Evolutionary conservation across 2,329 filamentous ascomycete species (phyloP).

Genomic region (Rutstroemia sydowiana): DNA sequence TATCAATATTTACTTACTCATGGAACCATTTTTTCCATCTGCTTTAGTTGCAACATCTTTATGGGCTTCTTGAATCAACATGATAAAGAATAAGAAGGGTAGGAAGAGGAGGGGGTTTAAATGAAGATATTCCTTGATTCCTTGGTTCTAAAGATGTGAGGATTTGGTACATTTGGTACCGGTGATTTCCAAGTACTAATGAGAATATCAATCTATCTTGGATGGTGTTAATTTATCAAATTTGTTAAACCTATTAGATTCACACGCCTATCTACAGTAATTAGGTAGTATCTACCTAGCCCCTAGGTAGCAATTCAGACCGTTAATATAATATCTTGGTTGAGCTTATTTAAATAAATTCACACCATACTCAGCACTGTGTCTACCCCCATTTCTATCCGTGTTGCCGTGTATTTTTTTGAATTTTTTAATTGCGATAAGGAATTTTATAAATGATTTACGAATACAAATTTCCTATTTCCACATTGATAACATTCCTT

Average conservation of each 20-base stretch:
- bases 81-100: constrained; percentile 27
- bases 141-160: too few species aligned
- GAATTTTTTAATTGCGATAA: constrained; percentile 2
- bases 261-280: too few species aligned
- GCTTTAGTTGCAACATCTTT: constrained; percentile 52
- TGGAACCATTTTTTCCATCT: constrained; percentile 43
- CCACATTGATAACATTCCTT: neutral
- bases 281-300: too few species aligned
- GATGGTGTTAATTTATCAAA: too few species aligned
- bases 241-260: too few species aligned
- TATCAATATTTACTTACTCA: constrained; percentile 47
- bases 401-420: too few species aligned
- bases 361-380: too few species aligned
- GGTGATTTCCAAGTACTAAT: neutral
- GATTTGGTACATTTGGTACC: too few species aligned
- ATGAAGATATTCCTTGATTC: neutral
- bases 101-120: neutral
- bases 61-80: constrained; percentile 53
- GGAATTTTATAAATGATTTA: neutral
- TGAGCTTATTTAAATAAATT: too few species aligned
- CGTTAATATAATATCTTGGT: too few species aligned
- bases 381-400: too few species aligned
- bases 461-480: neutral
- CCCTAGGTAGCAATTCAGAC: too few species aligned
- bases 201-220: neutral